Conservation (phyloP, 805 yeast species). For the Vanderwaltozyma tropicalis region DNA sequence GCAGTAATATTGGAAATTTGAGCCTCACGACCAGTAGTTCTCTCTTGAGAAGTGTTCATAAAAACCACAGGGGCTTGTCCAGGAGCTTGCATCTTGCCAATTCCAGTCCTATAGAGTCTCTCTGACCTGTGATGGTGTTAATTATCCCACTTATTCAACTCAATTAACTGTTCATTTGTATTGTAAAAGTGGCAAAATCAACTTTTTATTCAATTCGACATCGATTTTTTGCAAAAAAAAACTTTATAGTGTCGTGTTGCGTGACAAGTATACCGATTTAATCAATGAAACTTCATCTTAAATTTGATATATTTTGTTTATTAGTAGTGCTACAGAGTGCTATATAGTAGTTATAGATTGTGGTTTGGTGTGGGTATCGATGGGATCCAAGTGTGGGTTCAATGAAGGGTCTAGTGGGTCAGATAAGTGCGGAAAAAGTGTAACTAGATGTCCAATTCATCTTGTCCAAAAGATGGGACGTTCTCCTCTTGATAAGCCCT, state of each 20-base stretch:
- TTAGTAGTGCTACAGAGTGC: no score
- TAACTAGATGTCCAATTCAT: conserved; percentile 14
- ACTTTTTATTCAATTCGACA: no score
- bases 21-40: conserved; percentile 95
- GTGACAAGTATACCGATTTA: neutral
- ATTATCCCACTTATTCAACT: neutral
- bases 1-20: conserved; percentile 96
- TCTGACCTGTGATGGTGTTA: neutral
- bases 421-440: neutral
- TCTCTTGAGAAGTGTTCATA: conserved; percentile 79
- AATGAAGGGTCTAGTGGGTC: neutral
- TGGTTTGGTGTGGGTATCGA: neutral
- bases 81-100: conserved; percentile 9
- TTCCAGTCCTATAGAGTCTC: neutral
- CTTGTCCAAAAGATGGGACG: conserved; percentile 26
- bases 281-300: no score
- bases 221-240: no score
- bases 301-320: no score
- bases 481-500: neutral
- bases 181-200: neutral
- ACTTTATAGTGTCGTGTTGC: no score
- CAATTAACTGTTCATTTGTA: no score
- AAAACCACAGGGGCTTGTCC: conserved; percentile 84
- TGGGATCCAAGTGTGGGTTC: neutral
- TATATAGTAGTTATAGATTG: neutral